phyloP scores from a whole-genome alignment of 2,329 filamentous ascomycete species.

The Epichloe hybrida region DNA sequence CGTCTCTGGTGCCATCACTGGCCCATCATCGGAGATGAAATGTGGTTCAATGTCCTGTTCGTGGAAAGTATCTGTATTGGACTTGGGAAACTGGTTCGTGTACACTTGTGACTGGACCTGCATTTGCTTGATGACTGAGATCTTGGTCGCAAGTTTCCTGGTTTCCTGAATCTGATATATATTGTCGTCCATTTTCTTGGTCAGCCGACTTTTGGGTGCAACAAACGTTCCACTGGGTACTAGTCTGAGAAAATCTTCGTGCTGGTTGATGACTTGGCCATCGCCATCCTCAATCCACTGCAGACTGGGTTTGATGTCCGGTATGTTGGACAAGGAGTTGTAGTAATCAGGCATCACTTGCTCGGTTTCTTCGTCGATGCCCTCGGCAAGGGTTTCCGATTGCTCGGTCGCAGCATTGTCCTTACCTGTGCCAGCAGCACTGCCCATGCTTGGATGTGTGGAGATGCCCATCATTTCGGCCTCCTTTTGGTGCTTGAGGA shows the following conservation, averaged over 20 bases:
- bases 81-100: slow-evolving; percentile 95
- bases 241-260: slow-evolving; percentile 70
- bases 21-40: slow-evolving; percentile 77
- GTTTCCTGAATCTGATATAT: slow-evolving; percentile 95
- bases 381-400: slow-evolving; percentile 76
- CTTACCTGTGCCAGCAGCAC: slow-evolving; percentile 26
- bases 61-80: slow-evolving; percentile 76
- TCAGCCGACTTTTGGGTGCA: slow-evolving; percentile 58
- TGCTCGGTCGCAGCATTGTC: slow-evolving; percentile 29
- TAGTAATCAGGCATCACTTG: slow-evolving; percentile 89
- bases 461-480: slow-evolving; percentile 37
- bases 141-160: slow-evolving; percentile 88
- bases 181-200: slow-evolving; percentile 75
- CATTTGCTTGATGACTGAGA: slow-evolving; percentile 98
- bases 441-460: slow-evolving; percentile 25
- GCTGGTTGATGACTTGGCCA: slow-evolving; percentile 76
- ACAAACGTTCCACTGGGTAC: slow-evolving; percentile 63
- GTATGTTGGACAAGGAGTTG: slow-evolving; percentile 71
- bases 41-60: slow-evolving; percentile 82
- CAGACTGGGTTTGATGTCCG: slow-evolving; percentile 64
- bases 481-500: slow-evolving; percentile 65
- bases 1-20: slow-evolving; percentile 71
- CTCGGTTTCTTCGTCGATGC: slow-evolving; percentile 80
- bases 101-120: slow-evolving; percentile 96
- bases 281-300: slow-evolving; percentile 85